These are phyloP conservation scores for Lenwebbia sp. DNA, from an alignment of 345 rosid genomes.

Conservation along the genomic window DNA sequence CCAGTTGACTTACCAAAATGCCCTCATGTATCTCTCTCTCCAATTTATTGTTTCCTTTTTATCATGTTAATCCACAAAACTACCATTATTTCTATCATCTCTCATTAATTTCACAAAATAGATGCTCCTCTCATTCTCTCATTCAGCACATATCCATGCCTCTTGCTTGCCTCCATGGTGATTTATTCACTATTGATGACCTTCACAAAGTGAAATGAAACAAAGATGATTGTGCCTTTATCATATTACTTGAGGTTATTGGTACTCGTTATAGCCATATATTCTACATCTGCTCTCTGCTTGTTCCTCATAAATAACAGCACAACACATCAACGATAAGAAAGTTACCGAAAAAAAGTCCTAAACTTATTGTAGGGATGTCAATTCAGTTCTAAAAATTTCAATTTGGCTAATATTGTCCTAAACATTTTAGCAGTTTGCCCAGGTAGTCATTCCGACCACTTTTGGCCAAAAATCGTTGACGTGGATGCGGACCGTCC, in stretches of 20 bases:
- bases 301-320: background rate
- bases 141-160: background rate
- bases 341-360: background rate
- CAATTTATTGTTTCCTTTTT: too few species aligned
- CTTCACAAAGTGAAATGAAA: background rate
- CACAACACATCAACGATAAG: background rate
- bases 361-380: rapidly evolving
- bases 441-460: rapidly evolving
- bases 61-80: too few species aligned
- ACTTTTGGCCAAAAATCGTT: rapidly evolving
- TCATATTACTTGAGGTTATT: background rate
- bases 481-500: rapidly evolving
- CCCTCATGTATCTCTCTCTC: too few species aligned
- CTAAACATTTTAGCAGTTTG: background rate
- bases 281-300: background rate
- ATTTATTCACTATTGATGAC: background rate
- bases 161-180: background rate
- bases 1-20: too few species aligned
- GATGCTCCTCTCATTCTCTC: background rate
- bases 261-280: background rate
- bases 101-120: too few species aligned
- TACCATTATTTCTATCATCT: too few species aligned
- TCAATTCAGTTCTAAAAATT: rapidly evolving
- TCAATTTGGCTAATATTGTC: rapidly evolving
- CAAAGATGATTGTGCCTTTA: background rate